Conservation (phyloP, 1,139 yeast genomes). For the Scheffersomyces cryptocercus region DNA sequence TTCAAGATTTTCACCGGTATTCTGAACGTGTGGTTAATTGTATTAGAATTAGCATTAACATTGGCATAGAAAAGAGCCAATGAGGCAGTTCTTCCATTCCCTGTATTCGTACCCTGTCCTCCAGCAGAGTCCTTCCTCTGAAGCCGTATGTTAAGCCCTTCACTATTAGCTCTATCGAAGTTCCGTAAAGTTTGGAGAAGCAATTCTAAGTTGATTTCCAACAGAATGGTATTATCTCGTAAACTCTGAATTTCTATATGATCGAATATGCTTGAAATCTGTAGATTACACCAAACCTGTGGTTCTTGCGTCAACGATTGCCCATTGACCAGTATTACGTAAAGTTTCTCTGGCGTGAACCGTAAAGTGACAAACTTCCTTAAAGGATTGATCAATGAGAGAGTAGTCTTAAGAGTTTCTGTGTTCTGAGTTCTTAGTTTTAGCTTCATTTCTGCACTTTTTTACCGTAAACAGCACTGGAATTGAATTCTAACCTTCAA, state of each 20-base stretch:
- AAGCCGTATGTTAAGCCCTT: conserved; percentile 52
- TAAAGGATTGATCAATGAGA: conserved; percentile 30
- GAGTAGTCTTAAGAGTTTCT: conserved; percentile 30
- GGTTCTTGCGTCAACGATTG: conserved; percentile 51
- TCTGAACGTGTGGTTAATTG: conserved; percentile 57
- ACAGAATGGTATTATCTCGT: conserved; percentile 48
- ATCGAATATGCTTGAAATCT: conserved; percentile 45
- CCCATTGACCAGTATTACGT: conserved; percentile 49
- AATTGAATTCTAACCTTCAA: background rate
- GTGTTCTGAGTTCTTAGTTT: conserved; percentile 33
- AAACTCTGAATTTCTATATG: conserved; percentile 47
- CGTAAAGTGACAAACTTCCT: conserved; percentile 30
- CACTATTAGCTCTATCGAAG: conserved; percentile 54
- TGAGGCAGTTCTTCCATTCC: conserved; percentile 46
- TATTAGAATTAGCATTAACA: conserved; percentile 28
- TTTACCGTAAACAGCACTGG: background rate
- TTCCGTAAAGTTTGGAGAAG: conserved; percentile 54
- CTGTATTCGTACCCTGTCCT: conserved; percentile 21
- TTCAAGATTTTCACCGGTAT: conserved; percentile 58
- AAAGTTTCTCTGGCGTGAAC: conserved; percentile 48
- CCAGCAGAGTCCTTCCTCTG: conserved; percentile 46
- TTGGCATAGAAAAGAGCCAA: conserved; percentile 53
- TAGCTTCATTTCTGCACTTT: conserved; percentile 27
- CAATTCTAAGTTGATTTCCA: conserved; percentile 59
- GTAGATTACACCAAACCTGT: conserved; percentile 61